Evolutionary conservation across 2,329 filamentous ascomycete genomes (phyloP).

Genomic region (Arthrinium puccinioides): DNA sequence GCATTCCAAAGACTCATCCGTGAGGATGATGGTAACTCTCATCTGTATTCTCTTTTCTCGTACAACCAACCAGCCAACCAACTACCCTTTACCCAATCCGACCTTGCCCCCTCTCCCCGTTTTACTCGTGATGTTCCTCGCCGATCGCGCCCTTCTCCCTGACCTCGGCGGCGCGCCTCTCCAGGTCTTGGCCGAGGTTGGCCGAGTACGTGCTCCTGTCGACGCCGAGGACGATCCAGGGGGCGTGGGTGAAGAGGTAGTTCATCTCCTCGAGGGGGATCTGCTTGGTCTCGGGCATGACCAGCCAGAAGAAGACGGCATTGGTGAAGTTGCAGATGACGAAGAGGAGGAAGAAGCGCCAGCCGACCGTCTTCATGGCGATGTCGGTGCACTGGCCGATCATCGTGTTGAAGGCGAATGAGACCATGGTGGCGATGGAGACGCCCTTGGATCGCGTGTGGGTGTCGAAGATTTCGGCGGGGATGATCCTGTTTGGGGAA

Average conservation of each 20-base stretch:
- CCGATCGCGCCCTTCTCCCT: conserved; percentile 35
- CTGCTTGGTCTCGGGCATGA: conserved; percentile 58
- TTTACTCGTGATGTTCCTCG: conserved; percentile 2
- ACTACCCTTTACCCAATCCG: too few relatives aligned
- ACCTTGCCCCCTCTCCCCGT: background rate
- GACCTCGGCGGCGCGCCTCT: conserved; percentile 49
- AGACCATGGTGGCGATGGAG: conserved; percentile 64
- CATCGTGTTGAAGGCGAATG: conserved; percentile 65
- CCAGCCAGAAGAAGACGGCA: conserved; percentile 47
- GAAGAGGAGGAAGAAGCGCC: conserved; percentile 53
- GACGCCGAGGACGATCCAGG: conserved; percentile 53
- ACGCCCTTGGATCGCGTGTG: conserved; percentile 69
- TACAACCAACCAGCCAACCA: background rate
- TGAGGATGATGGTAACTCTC: too few relatives aligned
- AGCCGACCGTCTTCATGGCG: conserved; percentile 46
- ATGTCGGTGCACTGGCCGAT: conserved; percentile 26
- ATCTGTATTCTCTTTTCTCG: background rate
- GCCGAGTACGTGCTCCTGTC: conserved; percentile 43
- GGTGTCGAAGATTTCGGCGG: conserved; percentile 71
- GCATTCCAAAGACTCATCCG: too few relatives aligned
- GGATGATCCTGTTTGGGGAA: conserved; percentile 44
- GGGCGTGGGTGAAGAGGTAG: conserved; percentile 54
- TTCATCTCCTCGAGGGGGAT: conserved; percentile 62
- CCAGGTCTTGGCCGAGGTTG: conserved; percentile 41
- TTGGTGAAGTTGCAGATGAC: conserved; percentile 53